These are phyloP conservation scores for Adiantum capillusveneris DNA, from an alignment of 75 land plant genomes.

Conservation along the genomic window DNA sequence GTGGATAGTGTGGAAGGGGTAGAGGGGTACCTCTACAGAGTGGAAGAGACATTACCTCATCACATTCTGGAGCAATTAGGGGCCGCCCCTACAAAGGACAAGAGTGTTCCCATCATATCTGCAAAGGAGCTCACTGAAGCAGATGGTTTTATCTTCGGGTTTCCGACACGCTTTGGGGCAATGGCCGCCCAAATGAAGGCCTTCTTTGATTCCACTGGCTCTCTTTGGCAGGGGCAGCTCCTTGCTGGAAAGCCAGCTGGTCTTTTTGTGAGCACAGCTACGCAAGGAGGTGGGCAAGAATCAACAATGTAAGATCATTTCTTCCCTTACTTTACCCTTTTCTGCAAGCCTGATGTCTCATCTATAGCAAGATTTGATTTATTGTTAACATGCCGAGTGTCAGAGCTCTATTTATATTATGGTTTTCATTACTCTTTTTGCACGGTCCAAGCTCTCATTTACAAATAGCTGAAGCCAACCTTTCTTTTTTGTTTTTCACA, in stretches of 20 bases:
- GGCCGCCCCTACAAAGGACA: conserved; percentile 68
- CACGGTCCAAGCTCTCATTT: no score
- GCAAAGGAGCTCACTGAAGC: conserved; percentile 57
- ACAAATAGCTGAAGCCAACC: no score
- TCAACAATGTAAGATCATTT: conserved; percentile 74
- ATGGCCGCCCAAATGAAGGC: conserved; percentile 97
- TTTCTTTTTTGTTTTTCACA: conserved; percentile 16
- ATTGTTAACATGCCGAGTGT: neutral
- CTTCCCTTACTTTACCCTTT: neutral
- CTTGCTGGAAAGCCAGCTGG: conserved; percentile 91
- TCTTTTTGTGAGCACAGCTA: conserved; percentile 84
- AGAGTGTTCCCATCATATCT: conserved; percentile 47
- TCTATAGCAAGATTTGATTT: neutral
- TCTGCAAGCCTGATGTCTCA: no score
- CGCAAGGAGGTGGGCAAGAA: conserved; percentile 92
- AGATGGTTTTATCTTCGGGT: conserved; percentile 76
- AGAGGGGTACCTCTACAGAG: conserved; percentile 55
- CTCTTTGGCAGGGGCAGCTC: conserved; percentile 60
- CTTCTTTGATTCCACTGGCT: conserved; percentile 78
- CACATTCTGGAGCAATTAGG: conserved; percentile 66
- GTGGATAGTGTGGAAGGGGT: conserved; percentile 78
- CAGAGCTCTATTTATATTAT: no score
- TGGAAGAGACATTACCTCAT: conserved; percentile 59
- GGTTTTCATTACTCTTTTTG: no score
- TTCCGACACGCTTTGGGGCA: conserved; percentile 79